Evolutionary conservation across 495 filamentous ascomycete species (phyloP), one percentile per base, ranked within the genome.

Genomic region (Lophiostoma macrostomum): DNA sequence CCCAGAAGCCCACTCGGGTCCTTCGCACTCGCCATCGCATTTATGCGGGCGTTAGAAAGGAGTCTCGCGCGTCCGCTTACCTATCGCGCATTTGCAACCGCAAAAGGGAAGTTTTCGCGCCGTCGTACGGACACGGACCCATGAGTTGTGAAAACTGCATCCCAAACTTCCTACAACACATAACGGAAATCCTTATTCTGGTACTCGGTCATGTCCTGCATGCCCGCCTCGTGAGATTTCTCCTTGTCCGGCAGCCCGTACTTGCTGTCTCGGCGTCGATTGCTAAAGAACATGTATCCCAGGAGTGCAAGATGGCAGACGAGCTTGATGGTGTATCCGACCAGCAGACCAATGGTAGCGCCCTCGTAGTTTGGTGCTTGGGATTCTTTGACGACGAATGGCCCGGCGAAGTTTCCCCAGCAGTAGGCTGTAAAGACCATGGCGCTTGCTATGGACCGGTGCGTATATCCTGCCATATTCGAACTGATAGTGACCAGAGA

Each of bases 111-210:
- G 29, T 32, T n/a, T 7, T 32, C 34, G 13, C 5, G 34, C 13
- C 34, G 13, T 18, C 20, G 34, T 12, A 5, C n/a, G 6, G n/a
- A 37, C n/a, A 12, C 6, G 13, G 5, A 18, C n/a, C 6, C 5
- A 37, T 18, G 34, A 14, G 6, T 18, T 37, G 29, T 8, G 29
- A 8, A 32, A 32, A 7, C n/a, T 32, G 7, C 29, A 32, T 32
- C 29, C 29, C 29, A 7, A 7, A 7, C n/a, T n/a, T 7, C 34
- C 20, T 18, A 58, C 4, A 58, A 32, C 2, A 58, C 48, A 39
- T 57, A 50, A 6, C 53, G 18, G 45, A 57, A 57, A 23, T 51
- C 31, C 46, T 50, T 42, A 24, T 44, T 57, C 18, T 57, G 20
- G 18, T 18, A 51, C 12, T 57, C 53, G 34, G 53, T 50, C n/a